Conservation (phyloP, 192 early-diverging fungal genomes). For the Allomyces arbusculus region DNA sequence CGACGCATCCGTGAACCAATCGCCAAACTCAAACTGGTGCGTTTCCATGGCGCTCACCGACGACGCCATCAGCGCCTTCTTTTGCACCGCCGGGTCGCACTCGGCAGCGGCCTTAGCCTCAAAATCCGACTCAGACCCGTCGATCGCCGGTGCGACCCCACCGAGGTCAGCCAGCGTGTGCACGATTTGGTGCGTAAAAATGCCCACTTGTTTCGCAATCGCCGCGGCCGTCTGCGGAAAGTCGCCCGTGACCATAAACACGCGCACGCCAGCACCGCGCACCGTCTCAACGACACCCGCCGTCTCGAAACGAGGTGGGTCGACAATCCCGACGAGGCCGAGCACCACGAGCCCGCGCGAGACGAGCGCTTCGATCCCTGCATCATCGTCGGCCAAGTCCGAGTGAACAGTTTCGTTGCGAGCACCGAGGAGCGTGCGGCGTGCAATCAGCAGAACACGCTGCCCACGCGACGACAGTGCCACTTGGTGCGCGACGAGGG, state of each 20-base stretch:
- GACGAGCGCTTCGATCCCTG: conserved; percentile 6
- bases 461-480: conserved; percentile 30
- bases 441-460: conserved; percentile 28
- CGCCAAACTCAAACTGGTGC: background rate
- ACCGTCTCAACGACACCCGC: conserved; percentile 32
- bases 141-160: background rate
- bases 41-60: background rate
- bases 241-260: conserved; percentile 79
- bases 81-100: background rate
- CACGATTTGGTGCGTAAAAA: conserved; percentile 26
- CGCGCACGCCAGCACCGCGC: conserved; percentile 41
- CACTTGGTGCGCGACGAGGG: conserved; percentile 19
- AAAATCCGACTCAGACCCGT: background rate
- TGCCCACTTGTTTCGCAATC: conserved; percentile 55
- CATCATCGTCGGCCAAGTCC: conserved; percentile 8
- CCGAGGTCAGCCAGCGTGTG: conserved; percentile 17
- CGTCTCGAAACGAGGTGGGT: conserved; percentile 65
- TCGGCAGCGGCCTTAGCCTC: background rate
- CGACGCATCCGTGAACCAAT: conserved; percentile 5
- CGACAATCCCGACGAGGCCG: conserved; percentile 56
- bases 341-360: conserved; percentile 34
- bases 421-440: conserved; percentile 8
- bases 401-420: conserved; percentile 5
- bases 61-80: background rate
- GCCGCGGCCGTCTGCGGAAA: conserved; percentile 52